phyloP scores from a whole-genome alignment of 371 early-diverging fungal genomes.

The Mortierella polycephala region DNA sequence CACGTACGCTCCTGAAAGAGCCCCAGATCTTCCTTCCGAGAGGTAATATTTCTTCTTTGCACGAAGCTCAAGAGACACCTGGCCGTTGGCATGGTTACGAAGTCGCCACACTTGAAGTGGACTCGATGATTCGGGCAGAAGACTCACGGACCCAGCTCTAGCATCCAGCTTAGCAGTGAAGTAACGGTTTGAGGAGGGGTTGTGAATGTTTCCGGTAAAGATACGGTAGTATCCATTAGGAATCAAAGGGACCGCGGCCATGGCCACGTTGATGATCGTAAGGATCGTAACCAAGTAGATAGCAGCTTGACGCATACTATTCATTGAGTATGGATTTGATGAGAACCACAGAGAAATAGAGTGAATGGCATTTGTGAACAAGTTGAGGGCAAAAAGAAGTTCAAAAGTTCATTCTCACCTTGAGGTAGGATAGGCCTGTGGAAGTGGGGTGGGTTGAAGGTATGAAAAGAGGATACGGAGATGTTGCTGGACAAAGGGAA shows the following conservation, averaged over 20 bases:
- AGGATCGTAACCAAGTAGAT: conserved; percentile 3
- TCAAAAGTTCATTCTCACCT: background rate
- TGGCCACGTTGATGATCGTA: conserved; percentile 3
- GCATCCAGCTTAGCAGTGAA: conserved; percentile 7
- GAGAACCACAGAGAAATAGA: conserved; percentile 1
- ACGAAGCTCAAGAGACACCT: conserved; percentile 3
- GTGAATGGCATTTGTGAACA: background rate
- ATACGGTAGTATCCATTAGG: conserved; percentile 11
- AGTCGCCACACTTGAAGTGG: conserved; percentile 1
- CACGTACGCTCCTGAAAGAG: conserved; percentile 15
- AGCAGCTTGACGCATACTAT: conserved; percentile 9
- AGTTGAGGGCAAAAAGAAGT: background rate
- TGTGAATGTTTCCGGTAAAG: conserved; percentile 3
- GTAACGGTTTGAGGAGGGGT: conserved; percentile 10
- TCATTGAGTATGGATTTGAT: background rate
- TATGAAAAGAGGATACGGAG: background rate
- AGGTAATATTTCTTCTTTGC: conserved; percentile 7
- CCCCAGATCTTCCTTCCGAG: conserved; percentile 14
- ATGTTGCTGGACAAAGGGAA: background rate
- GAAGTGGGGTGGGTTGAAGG: background rate
- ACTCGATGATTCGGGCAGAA: conserved; percentile 6
- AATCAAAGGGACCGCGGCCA: conserved; percentile 4
- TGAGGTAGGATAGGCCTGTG: background rate
- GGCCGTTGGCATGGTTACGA: conserved; percentile 1
- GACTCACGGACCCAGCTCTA: conserved; percentile 2